Evolutionary conservation across 2,329 filamentous ascomycete genomes (phyloP).

Genomic region (Fusarium fracticaudum): DNA sequence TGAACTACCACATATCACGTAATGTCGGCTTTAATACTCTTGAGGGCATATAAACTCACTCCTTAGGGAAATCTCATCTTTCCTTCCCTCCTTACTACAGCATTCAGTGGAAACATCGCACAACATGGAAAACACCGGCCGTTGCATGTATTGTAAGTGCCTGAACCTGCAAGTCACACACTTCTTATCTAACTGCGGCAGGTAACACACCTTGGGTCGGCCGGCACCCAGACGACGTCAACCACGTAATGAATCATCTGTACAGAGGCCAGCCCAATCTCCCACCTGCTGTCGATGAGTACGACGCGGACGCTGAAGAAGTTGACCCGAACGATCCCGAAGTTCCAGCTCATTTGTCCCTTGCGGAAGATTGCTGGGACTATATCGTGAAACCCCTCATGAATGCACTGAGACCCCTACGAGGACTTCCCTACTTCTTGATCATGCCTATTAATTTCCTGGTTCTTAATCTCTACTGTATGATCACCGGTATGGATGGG

Average conservation of each 20-base stretch:
- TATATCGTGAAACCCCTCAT: not conserved
- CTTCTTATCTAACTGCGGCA: accelerated
- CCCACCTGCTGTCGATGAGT: not conserved
- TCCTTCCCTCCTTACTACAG: too few relatives aligned
- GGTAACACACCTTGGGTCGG: too few relatives aligned
- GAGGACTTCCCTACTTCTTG: not conserved
- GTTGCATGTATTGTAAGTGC: too few relatives aligned
- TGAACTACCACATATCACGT: accelerated
- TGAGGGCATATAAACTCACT: too few relatives aligned
- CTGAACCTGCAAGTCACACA: accelerated
- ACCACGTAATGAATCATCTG: too few relatives aligned
- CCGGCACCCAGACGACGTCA: too few relatives aligned
- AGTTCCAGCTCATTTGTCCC: accelerated
- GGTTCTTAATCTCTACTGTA: not conserved
- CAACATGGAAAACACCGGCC: too few relatives aligned
- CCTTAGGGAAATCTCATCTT: too few relatives aligned
- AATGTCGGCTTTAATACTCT: too few relatives aligned
- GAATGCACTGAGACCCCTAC: not conserved
- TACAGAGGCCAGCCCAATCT: not conserved
- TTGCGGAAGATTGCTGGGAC: not conserved
- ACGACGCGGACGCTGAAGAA: accelerated
- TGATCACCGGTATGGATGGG: accelerated
- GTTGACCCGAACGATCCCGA: not conserved
- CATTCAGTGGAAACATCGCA: too few relatives aligned
- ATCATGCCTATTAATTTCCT: not conserved